phyloP scores from a whole-genome alignment of 768 basidiomycete species.

The Lentinula guzmanii region DNA sequence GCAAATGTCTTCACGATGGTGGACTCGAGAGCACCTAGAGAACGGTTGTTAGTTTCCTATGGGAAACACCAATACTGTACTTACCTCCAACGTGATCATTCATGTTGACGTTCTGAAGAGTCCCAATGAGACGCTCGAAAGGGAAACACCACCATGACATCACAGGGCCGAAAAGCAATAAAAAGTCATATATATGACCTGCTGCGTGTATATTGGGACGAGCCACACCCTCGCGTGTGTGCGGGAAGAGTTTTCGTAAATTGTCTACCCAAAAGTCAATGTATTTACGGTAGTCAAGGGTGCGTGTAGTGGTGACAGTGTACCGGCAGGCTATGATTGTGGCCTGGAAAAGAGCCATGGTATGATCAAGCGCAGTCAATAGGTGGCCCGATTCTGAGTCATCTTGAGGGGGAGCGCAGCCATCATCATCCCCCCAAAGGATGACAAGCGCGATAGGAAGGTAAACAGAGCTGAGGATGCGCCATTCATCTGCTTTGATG shows the following conservation, averaged over 20 bases:
- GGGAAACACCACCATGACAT: constrained; percentile 32
- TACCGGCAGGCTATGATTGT: constrained; percentile 12
- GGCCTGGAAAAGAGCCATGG: constrained; percentile 17
- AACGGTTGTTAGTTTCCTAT: background rate
- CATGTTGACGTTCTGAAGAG: constrained; percentile 23
- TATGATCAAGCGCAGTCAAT: constrained; percentile 16
- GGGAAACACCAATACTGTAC: background rate
- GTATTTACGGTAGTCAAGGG: background rate
- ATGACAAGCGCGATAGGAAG: constrained; percentile 27
- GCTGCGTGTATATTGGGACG: constrained; percentile 23
- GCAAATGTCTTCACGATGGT: background rate
- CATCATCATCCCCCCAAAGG: constrained; percentile 18
- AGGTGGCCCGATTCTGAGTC: background rate
- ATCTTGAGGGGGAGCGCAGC: background rate
- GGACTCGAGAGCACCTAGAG: background rate
- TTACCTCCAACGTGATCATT: constrained; percentile 17
- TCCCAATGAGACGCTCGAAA: constrained; percentile 29
- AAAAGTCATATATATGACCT: constrained; percentile 22
- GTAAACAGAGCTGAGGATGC: constrained; percentile 20
- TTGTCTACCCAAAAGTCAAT: constrained; percentile 11
- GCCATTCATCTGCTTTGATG: constrained; percentile 33
- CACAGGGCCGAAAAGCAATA: constrained; percentile 5
- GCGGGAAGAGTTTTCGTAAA: constrained; percentile 12
- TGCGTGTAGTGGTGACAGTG: constrained; percentile 2
- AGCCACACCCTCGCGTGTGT: constrained; percentile 1